Conservation (phyloP, 768 basidiomycete species). For the Hericium rajendrae region DNA sequence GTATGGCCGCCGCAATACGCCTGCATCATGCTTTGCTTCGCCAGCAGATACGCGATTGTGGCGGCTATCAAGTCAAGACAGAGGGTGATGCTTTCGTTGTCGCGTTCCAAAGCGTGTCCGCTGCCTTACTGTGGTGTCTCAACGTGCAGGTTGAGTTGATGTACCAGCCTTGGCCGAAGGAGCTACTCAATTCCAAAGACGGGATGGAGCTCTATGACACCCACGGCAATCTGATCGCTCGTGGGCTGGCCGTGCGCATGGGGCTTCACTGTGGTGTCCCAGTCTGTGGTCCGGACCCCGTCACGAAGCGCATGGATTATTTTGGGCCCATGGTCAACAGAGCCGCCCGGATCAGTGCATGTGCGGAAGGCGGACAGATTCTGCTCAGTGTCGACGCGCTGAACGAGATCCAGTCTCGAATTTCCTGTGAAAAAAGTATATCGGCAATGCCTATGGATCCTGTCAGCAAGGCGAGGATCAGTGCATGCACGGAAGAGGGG, state of each 20-base stretch:
- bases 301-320: slow-evolving; percentile 92
- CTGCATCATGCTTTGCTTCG: slow-evolving; percentile 84
- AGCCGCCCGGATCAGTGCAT: slow-evolving; percentile 72
- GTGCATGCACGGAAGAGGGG: slow-evolving; percentile 44
- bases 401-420: slow-evolving; percentile 59
- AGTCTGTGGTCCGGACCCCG: slow-evolving; percentile 72
- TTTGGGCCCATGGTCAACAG: slow-evolving; percentile 96
- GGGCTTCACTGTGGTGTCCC: slow-evolving; percentile 94
- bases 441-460: not conserved
- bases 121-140: slow-evolving; percentile 86
- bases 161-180: slow-evolving; percentile 80
- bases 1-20: slow-evolving; percentile 90
- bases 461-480: slow-evolving; percentile 19
- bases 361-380: slow-evolving; percentile 87
- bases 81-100: slow-evolving; percentile 99
- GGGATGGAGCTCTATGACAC: slow-evolving; percentile 69
- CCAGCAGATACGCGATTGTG: slow-evolving; percentile 76
- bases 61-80: slow-evolving; percentile 98
- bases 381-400: slow-evolving; percentile 84
- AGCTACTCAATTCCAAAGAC: slow-evolving; percentile 87
- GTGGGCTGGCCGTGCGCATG: slow-evolving; percentile 95
- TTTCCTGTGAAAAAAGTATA: not conserved
- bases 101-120: slow-evolving; percentile 82
- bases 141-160: slow-evolving; percentile 78
- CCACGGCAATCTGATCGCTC: slow-evolving; percentile 58